phyloP scores from a whole-genome alignment of 306 rosid genomes.

The Aeschynomene evenia region DNA sequence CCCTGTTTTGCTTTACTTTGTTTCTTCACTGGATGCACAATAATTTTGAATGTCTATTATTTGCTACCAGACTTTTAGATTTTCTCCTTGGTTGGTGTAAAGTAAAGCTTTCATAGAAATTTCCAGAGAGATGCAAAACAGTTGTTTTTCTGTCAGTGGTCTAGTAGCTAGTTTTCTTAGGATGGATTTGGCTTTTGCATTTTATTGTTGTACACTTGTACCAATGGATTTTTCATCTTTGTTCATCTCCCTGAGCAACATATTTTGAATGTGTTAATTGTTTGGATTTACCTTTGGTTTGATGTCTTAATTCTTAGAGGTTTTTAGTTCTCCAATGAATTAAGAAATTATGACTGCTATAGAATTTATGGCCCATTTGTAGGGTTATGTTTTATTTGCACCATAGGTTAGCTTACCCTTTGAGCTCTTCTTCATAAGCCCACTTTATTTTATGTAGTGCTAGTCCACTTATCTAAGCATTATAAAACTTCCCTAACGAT shows the following conservation, averaged over 20 bases:
- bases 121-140: neutral
- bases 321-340: neutral
- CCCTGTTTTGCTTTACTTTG: neutral
- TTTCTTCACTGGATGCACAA: neutral
- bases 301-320: neutral
- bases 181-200: neutral
- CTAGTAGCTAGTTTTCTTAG: constrained; percentile 1
- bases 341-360: neutral
- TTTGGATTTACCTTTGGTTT: constrained; percentile 17
- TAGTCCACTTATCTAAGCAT: neutral
- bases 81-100: constrained; percentile 12
- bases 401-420: neutral
- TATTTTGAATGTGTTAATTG: neutral
- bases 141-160: constrained; percentile 2
- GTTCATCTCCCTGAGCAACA: neutral
- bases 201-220: neutral
- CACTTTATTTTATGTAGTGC: neutral
- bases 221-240: neutral
- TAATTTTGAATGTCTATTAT: constrained; percentile 18
- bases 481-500: neutral
- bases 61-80: neutral
- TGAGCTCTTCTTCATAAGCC: neutral
- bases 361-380: neutral
- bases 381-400: too few relatives aligned
- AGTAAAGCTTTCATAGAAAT: neutral